phyloP scores from a whole-genome alignment of 768 basidiomycete genomes.

The Phaeotremella skinneri region DNA sequence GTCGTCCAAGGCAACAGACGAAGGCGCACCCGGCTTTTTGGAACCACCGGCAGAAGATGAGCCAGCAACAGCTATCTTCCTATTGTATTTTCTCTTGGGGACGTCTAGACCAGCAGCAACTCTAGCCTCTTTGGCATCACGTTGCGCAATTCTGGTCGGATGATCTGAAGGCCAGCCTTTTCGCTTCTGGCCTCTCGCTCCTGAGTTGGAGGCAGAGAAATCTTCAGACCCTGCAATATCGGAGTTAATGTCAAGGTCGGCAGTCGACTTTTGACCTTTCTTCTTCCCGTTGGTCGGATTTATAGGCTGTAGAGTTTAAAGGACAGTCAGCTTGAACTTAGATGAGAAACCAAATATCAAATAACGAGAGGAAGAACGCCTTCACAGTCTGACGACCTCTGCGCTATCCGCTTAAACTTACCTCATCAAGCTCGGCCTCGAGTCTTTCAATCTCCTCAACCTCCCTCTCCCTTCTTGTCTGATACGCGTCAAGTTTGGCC shows the following conservation, averaged over 20 bases:
- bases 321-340: no score
- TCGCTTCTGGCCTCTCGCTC: constrained; percentile 7
- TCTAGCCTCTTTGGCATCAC: constrained; percentile 24
- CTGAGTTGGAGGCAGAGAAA: background rate
- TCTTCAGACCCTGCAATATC: background rate
- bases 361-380: background rate
- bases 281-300: constrained; percentile 7
- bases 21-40: background rate
- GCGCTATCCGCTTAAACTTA: background rate
- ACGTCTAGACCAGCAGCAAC: constrained; percentile 12
- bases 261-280: constrained; percentile 5
- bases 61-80: constrained; percentile 13
- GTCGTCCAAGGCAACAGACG: constrained; percentile 30
- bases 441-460: constrained; percentile 24
- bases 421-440: constrained; percentile 9
- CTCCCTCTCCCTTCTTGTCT: constrained; percentile 33
- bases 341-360: no score
- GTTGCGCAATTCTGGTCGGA: constrained; percentile 22
- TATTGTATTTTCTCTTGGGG: constrained; percentile 19
- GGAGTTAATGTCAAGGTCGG: background rate
- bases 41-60: background rate
- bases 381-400: no score
- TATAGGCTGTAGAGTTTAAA: no score
- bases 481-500: constrained; percentile 29
- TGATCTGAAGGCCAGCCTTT: constrained; percentile 32